Base-by-base conservation (phyloP, 305 asterid species). In the Fraxinus xanthoxyloides region DNA sequence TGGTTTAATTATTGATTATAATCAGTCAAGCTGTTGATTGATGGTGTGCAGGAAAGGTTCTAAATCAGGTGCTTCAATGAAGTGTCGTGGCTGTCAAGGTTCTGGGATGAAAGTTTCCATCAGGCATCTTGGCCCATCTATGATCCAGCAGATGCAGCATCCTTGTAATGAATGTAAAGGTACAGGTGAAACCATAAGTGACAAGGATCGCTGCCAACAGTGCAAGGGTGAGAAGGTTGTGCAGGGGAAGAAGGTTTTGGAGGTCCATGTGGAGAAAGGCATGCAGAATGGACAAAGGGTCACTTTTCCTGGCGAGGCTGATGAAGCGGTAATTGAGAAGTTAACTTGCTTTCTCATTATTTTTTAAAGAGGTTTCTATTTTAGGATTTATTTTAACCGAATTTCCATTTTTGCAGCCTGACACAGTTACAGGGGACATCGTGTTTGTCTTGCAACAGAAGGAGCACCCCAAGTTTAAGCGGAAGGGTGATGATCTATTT, bases 101-200 rank as follows among this genome's bases (percentile, higher is more conserved):
- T 91, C 97, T 81, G 98, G 98, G 38, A 90, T 94, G 96, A 94
- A 94, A 84, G 95, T 94, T 74, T 90, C 96, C 76, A 90, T 94
- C 21, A 85, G 98, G 82, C 95, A 92, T 24, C 91, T 94, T 46
- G 98, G 97, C 76, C 98, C 98, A n/a, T 91, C 95, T 24, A 94
- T 94, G 98, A 92, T 92, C 78, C 98, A 94, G 88, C 95, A 93
- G 86, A 93, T 93, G 98, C 97, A 92, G 84, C 97, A 92, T 28
- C 90, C 97, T 76, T 94, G 98, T 86, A 90, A 91, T 63, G 97
- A 91, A 75, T 94, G 98, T 79, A 90, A 91, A 83, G 98, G 98
- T 51, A 92, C 97, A 19, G 98, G 97, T 81, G 98, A 94, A 86
- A 90, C 89, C 9, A 94, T 94, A 73, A 91, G 77, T 43, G 95